Percentiles rank a stretch among this genome's conserved stretches.
Evolutionary conservation across 192 early-diverging fungal species (phyloP).

Genomic region (Helicostylum pulchrum): DNA sequence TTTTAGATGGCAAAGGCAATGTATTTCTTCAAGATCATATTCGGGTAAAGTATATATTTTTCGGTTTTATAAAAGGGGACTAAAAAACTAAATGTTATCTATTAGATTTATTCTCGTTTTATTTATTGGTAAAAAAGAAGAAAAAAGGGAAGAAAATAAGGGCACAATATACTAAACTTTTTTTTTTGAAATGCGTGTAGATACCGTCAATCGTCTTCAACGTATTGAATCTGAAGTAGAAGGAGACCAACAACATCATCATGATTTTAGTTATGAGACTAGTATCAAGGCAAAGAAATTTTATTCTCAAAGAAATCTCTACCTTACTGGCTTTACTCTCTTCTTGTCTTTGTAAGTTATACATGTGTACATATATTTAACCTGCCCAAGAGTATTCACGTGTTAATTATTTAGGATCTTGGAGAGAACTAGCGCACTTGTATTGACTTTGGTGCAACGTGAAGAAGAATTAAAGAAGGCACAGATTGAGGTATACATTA

Average conservation of each 20-base stretch:
- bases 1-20: slow-evolving; percentile 33
- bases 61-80: background rate
- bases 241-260: slow-evolving; percentile 14
- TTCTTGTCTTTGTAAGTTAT: slow-evolving; percentile 52
- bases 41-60: slow-evolving; percentile 40
- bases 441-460: slow-evolving; percentile 45
- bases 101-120: slow-evolving; percentile 54
- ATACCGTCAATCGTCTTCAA: slow-evolving; percentile 49
- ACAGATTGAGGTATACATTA: slow-evolving; percentile 28
- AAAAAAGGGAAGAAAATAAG: background rate
- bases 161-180: background rate
- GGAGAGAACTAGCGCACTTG: slow-evolving; percentile 51
- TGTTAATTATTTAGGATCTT: slow-evolving; percentile 37
- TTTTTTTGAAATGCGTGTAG: slow-evolving; percentile 18
- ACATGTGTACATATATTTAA: background rate
- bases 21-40: slow-evolving; percentile 47
- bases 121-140: slow-evolving; percentile 45
- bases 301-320: slow-evolving; percentile 60
- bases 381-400: background rate
- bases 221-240: slow-evolving; percentile 27
- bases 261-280: slow-evolving; percentile 39
- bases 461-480: slow-evolving; percentile 41
- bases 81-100: background rate
- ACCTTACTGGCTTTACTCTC: slow-evolving; percentile 58
- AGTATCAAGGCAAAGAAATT: slow-evolving; percentile 49